Base-by-base conservation (phyloP, 73 alveolate species). In the Paraurostyla sp. region DNA sequence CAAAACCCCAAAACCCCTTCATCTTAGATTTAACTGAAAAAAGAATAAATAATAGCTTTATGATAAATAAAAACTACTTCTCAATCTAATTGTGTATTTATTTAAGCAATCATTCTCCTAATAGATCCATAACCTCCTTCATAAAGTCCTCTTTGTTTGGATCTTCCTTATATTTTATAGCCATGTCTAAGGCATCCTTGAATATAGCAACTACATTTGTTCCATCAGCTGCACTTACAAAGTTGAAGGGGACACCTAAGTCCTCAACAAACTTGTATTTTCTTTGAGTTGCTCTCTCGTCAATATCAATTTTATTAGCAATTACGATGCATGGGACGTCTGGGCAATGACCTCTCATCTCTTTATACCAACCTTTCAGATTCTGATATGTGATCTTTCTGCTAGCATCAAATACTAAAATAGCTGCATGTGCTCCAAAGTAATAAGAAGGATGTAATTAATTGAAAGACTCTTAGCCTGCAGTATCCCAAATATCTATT, bases 161-260 rank as follows among this genome's bases (percentile, higher is more conserved):
- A 62, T 95, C 95, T 57, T 89, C 83, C 83, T 96, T 97, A 90
- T 94, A 95, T 29, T 90, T 95, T 18, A 92, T 73, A 23, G 99
- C 99, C 62, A 88, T 76, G 52, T 91, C 89, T 78, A 97, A 92
- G 22, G 97, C 93, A 42, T 97, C 99, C 88, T 96, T 94, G 82
- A 97, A 97, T 36, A 97, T 95, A 78, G 92, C 91, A 0, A 97
- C 99, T 25, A 97, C 99, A 90, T 97, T 97, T 35, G 99, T 97
- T n/a, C 99, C 99, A 84, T 97, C 98, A 2, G 99, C 99, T 40
- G 99, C 98, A 65, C 98, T 92, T 18, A 95, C 98, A 62, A 95
- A 96, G 90, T 97, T 92, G 88, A 97, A 92, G 29, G 98, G 99
- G 41, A 96, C 88, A 62, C 88, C 94, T 46, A 92, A 73, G 78